phyloP scores from a whole-genome alignment of 495 filamentous ascomycete genomes.

The Hypoxylon intermedium region DNA sequence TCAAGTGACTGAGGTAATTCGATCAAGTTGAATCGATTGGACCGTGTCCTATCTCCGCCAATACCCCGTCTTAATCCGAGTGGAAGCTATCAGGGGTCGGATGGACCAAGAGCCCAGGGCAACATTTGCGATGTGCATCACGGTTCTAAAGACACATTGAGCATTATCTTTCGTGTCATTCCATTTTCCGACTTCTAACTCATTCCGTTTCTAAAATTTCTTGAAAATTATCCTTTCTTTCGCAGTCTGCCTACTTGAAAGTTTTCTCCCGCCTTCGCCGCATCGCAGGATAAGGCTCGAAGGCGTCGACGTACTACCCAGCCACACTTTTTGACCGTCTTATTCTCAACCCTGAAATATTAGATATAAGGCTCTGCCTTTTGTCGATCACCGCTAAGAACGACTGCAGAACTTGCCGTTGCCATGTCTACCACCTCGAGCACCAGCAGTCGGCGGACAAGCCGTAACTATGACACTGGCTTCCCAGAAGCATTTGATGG shows the following conservation, averaged over 20 bases:
- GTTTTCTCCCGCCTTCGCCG: background rate
- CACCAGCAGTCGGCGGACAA: constrained; percentile 36
- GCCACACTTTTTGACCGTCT: constrained; percentile 2
- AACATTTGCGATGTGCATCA: constrained; percentile 10
- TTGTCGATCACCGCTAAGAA: constrained; percentile 11
- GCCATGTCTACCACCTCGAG: constrained; percentile 37
- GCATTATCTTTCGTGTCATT: background rate
- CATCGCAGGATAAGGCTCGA: constrained; percentile 6
- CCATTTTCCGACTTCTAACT: background rate
- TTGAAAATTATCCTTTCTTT: background rate
- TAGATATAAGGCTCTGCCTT: background rate
- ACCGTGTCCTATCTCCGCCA: background rate
- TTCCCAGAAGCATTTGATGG: constrained; percentile 42
- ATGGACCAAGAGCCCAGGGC: background rate
- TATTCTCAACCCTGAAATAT: no score
- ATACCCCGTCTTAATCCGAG: constrained; percentile 19
- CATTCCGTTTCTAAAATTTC: background rate
- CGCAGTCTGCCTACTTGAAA: background rate
- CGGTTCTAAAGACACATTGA: background rate
- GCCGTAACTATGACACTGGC: constrained; percentile 39
- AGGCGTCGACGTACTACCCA: constrained; percentile 1
- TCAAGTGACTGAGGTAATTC: constrained; percentile 30
- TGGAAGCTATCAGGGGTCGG: constrained; percentile 22
- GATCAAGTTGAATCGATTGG: constrained; percentile 3
- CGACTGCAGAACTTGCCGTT: constrained; percentile 6